A percentile compares a stretch with the other conserved stretches of the same genome.
phyloP scores from a whole-genome alignment of 331 rosid species.

The Malus hybrid region DNA sequence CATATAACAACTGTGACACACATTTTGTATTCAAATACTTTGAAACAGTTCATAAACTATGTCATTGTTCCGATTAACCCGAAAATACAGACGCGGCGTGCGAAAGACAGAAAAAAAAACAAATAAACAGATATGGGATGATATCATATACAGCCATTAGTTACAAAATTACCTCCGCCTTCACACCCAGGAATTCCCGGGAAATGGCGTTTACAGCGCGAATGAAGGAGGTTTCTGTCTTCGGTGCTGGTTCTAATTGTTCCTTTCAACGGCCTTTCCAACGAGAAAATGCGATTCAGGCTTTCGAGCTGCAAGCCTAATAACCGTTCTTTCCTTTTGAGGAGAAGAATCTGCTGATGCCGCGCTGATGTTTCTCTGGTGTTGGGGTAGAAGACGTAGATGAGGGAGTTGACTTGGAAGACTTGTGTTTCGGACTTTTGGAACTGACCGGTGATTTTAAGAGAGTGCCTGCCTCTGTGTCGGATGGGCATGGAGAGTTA shows the following conservation, averaged over 20 bases:
- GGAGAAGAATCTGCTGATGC: constrained; percentile 93
- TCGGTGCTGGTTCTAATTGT: constrained; percentile 29
- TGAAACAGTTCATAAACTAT: constrained; percentile 29
- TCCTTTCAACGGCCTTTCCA: constrained; percentile 13
- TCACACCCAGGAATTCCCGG: constrained; percentile 43
- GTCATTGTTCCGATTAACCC: constrained; percentile 24
- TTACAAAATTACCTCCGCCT: constrained; percentile 45
- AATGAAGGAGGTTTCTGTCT: constrained; percentile 20
- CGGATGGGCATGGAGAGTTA: constrained; percentile 52
- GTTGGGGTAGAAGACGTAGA: constrained; percentile 68
- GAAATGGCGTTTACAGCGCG: constrained; percentile 22
- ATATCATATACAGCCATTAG: constrained; percentile 79
- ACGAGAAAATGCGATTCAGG: constrained; percentile 13
- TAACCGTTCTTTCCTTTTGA: constrained; percentile 63
- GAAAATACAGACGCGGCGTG: constrained; percentile 28
- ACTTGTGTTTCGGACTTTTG: constrained; percentile 49
- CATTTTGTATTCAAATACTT: constrained; percentile 31
- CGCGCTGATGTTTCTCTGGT: constrained; percentile 81
- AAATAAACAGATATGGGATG: constrained; percentile 39
- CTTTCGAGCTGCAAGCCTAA: constrained; percentile 41
- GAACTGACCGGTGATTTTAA: constrained; percentile 47
- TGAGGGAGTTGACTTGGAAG: constrained; percentile 73
- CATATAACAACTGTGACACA: constrained; percentile 18
- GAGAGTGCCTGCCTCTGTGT: constrained; percentile 44
- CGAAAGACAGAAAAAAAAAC: not conserved